phyloP scores from a whole-genome alignment of 257 asterid species.

The Nicotiana benthamiana region DNA sequence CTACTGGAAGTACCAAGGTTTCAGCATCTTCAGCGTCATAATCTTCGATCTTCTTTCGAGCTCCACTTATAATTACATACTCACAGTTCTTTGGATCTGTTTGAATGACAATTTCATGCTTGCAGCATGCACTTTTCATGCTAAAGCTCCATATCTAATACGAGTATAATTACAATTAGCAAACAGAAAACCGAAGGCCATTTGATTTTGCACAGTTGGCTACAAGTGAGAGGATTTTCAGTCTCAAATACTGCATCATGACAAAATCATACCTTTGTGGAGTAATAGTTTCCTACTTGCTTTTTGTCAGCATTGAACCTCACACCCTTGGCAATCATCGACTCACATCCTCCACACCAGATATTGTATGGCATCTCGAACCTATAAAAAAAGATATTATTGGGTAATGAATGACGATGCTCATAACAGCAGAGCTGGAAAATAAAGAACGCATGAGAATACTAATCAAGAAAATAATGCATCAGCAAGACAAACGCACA shows the following conservation, averaged over 20 bases:
- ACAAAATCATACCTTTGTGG: slow-evolving; percentile 57
- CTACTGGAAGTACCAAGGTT: slow-evolving; percentile 71
- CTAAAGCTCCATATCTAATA: slow-evolving; percentile 93
- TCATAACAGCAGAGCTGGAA: not conserved
- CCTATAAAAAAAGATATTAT: slow-evolving; percentile 29
- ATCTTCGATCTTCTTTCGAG: slow-evolving; percentile 70
- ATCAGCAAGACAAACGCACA: not conserved
- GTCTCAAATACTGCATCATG: not conserved
- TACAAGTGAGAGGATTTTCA: not conserved
- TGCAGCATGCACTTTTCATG: slow-evolving; percentile 94
- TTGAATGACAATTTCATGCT: slow-evolving; percentile 84
- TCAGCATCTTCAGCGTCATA: slow-evolving; percentile 94
- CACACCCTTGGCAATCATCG: slow-evolving; percentile 99
- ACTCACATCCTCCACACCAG: slow-evolving; percentile 99
- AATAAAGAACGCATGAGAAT: not conserved
- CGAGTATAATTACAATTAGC: not conserved
- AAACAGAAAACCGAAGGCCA: not conserved
- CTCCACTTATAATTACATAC: slow-evolving; percentile 76
- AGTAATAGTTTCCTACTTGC: slow-evolving; percentile 95
- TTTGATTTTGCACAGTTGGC: not conserved
- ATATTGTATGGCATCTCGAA: slow-evolving; percentile 93
- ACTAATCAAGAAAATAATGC: not conserved
- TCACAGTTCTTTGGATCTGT: slow-evolving; percentile 87
- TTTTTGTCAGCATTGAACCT: slow-evolving; percentile 97
- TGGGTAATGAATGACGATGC: not conserved